Evolutionary conservation across 2,329 filamentous ascomycete genomes (phyloP).

Genomic region (Gliomastix tumulicola): DNA sequence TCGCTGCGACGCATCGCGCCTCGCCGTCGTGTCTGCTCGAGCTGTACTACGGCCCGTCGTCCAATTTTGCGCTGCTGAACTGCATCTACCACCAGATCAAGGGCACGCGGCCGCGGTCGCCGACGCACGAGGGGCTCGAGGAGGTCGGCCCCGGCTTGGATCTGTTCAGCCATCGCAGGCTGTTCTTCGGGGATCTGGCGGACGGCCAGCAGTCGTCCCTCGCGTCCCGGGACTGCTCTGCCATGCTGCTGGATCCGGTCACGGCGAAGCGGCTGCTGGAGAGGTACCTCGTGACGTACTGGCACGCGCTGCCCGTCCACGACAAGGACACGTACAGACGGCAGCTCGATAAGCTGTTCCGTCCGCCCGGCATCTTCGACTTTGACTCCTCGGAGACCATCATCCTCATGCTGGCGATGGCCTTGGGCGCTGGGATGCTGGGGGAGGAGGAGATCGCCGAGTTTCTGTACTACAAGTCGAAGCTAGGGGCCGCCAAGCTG

Average conservation of each 20-base stretch:
- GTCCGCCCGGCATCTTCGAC: slow-evolving; percentile 16
- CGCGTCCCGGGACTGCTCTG: slow-evolving; percentile 12
- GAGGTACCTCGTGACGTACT: slow-evolving; percentile 30
- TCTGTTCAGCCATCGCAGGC: slow-evolving; percentile 16
- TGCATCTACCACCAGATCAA: slow-evolving; percentile 22
- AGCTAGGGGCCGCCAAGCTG: slow-evolving; percentile 22
- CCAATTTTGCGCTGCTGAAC: slow-evolving; percentile 33
- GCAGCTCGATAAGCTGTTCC: slow-evolving; percentile 25
- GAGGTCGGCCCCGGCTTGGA: slow-evolving; percentile 21
- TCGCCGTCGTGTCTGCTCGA: slow-evolving; percentile 34
- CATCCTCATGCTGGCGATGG: slow-evolving; percentile 27
- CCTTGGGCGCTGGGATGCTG: slow-evolving; percentile 25
- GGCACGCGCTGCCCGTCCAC: slow-evolving; percentile 26
- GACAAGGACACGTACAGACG: slow-evolving; percentile 23
- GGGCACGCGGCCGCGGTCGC: slow-evolving; percentile 13
- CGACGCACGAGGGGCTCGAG: slow-evolving; percentile 16
- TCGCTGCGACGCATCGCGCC: slow-evolving; percentile 36
- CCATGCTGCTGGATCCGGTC: slow-evolving; percentile 28
- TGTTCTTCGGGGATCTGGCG: slow-evolving; percentile 26
- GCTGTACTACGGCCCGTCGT: slow-evolving; percentile 37
- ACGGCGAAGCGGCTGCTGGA: slow-evolving; percentile 27
- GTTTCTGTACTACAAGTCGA: slow-evolving; percentile 33
- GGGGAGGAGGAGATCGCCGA: slow-evolving; percentile 30
- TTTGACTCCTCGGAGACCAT: slow-evolving; percentile 25
- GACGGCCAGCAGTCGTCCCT: slow-evolving; percentile 18